Evolutionary conservation across 352 stramenopile genomes (phyloP).

Genomic region (Phytophthora pistaciae): DNA sequence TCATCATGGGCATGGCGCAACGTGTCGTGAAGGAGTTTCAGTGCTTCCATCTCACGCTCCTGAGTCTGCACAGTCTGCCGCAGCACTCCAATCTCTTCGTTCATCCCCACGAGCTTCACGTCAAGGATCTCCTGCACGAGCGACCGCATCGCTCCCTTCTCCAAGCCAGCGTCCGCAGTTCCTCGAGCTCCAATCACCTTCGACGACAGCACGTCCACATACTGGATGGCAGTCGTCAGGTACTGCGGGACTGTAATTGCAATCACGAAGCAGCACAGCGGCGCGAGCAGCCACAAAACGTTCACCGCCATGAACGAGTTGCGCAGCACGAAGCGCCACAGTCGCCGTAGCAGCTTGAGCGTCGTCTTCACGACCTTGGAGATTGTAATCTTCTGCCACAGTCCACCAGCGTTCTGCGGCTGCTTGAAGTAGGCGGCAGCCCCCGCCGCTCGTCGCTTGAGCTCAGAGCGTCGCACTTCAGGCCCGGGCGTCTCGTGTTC

Average conservation of each 20-base stretch:
- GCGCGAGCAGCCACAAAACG: constrained; percentile 76
- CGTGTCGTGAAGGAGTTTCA: constrained; percentile 67
- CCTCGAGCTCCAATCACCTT: constrained; percentile 36
- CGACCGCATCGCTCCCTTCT: constrained; percentile 67
- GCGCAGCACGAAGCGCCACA: constrained; percentile 64
- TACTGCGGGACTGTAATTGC: constrained; percentile 79
- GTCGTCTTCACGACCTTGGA: constrained; percentile 36
- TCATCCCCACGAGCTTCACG: constrained; percentile 66
- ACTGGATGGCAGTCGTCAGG: constrained; percentile 70
- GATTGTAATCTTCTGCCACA: constrained; percentile 26
- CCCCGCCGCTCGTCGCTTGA: constrained; percentile 41
- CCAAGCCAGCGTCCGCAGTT: constrained; percentile 35
- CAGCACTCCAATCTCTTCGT: constrained; percentile 57
- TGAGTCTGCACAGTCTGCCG: constrained; percentile 63
- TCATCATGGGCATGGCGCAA: constrained; percentile 67
- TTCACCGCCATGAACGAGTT: constrained; percentile 84
- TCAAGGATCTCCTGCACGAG: constrained; percentile 80
- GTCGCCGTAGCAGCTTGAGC: constrained; percentile 34
- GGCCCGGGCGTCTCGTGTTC: constrained; percentile 22
- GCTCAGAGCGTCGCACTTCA: constrained; percentile 35
- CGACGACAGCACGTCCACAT: constrained; percentile 70
- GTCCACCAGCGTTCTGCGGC: neutral
- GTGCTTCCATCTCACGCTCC: constrained; percentile 66
- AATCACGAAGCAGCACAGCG: constrained; percentile 75
- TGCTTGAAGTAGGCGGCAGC: constrained; percentile 44